phyloP scores from a whole-genome alignment of 805 yeast species.

The Ascoidea asiatica region DNA sequence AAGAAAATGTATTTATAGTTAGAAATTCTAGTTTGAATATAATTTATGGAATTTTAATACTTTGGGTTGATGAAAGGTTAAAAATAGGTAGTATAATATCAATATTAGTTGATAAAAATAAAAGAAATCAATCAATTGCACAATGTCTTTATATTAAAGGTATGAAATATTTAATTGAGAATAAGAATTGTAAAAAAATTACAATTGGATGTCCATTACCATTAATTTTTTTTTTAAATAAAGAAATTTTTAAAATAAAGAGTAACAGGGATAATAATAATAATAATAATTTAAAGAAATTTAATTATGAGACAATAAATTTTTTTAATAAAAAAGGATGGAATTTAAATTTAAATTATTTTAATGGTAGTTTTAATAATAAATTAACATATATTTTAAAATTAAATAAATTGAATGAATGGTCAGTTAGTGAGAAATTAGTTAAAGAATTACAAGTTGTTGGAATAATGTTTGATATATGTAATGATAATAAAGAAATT shows the following conservation, averaged over 20 bases:
- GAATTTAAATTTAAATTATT: constrained; percentile 17
- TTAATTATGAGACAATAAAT: constrained; percentile 7
- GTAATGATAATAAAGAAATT: constrained; percentile 24
- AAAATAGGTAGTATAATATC: constrained; percentile 30
- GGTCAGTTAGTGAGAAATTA: constrained; percentile 42
- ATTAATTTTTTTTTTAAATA: constrained; percentile 33
- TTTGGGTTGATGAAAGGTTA: constrained; percentile 31
- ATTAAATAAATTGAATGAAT: constrained; percentile 25
- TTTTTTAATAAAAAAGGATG: constrained; percentile 11
- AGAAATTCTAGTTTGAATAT: constrained; percentile 41
- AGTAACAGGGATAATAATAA: constrained; percentile 9
- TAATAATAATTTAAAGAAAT: neutral
- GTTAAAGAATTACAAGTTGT: constrained; percentile 41
- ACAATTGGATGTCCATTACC: too few species aligned
- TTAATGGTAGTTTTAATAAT: constrained; percentile 29
- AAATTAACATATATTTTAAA: constrained; percentile 23
- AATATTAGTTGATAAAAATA: constrained; percentile 38
- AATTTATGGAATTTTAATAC: constrained; percentile 37
- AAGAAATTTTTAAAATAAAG: constrained; percentile 24
- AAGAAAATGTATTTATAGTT: constrained; percentile 45
- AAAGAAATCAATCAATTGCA: constrained; percentile 41
- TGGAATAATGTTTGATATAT: constrained; percentile 27
- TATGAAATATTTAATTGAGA: too few species aligned
- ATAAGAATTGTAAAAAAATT: too few species aligned
- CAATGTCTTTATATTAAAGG: constrained; percentile 38